Evolutionary conservation across 176 grass and related monocot species (phyloP).

Genomic region (Avena sativa): DNA sequence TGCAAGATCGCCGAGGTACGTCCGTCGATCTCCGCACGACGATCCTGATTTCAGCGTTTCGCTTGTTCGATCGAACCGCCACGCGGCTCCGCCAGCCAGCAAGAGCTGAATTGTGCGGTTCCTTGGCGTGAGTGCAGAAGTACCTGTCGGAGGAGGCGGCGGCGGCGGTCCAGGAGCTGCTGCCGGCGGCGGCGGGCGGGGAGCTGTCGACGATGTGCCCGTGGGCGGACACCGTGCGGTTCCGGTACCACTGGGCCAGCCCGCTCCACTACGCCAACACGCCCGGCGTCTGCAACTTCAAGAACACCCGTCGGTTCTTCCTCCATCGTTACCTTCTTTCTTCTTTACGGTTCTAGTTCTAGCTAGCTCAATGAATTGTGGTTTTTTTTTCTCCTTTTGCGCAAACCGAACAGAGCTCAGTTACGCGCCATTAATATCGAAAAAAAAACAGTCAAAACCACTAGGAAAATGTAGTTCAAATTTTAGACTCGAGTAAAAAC

Average conservation of each 20-base stretch:
- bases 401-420: not conserved
- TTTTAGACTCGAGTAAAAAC: too few species aligned
- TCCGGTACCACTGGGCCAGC: conserved; percentile 75
- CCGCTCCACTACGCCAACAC: conserved; percentile 88
- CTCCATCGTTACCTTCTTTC: too few species aligned
- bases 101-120: too few species aligned
- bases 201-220: conserved; percentile 82
- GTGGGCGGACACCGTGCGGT: conserved; percentile 76
- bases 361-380: not conserved
- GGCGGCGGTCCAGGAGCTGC: conserved; percentile 64
- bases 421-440: not conserved
- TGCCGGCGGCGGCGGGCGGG: conserved; percentile 65
- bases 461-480: not conserved
- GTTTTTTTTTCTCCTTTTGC: not conserved
- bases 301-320: conserved; percentile 53
- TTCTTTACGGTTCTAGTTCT: too few species aligned
- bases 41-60: too few species aligned
- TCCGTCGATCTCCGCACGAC: too few species aligned
- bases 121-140: conserved; percentile 34
- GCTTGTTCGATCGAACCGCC: too few species aligned
- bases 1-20: conserved; percentile 90
- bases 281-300: conserved; percentile 71
- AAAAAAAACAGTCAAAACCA: not conserved
- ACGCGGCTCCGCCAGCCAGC: too few species aligned
- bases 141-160: conserved; percentile 72